Conservation (phyloP, 805 yeast genomes). For the Priceomyces medius region DNA sequence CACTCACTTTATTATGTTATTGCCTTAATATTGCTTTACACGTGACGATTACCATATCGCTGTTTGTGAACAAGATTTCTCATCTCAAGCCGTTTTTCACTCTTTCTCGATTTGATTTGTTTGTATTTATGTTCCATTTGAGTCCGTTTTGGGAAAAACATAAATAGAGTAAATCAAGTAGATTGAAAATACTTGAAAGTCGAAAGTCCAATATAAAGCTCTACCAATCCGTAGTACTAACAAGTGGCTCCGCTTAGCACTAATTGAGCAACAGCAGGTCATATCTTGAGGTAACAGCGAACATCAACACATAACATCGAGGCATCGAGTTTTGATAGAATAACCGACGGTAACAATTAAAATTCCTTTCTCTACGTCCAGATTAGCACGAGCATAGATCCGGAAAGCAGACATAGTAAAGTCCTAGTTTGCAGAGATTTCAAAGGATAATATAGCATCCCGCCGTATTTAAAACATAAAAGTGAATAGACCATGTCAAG, state of each 20-base stretch:
- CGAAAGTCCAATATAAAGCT: slow-evolving; percentile 3
- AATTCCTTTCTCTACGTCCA: not conserved
- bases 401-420: not conserved
- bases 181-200: slow-evolving; percentile 7
- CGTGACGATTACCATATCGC: slow-evolving; percentile 2
- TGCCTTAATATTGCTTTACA: not conserved
- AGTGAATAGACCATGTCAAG: slow-evolving; percentile 18
- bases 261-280: not conserved
- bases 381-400: not conserved
- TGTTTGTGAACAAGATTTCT: slow-evolving; percentile 5
- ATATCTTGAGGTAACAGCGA: not conserved
- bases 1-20: not conserved
- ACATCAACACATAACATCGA: not conserved
- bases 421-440: not conserved
- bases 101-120: slow-evolving; percentile 12
- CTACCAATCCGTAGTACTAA: not conserved
- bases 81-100: slow-evolving; percentile 1
- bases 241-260: not conserved
- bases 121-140: slow-evolving; percentile 11
- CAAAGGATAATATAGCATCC: not conserved
- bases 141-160: slow-evolving; percentile 9
- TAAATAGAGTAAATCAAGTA: slow-evolving; percentile 7
- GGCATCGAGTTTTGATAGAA: not conserved
- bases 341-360: not conserved
- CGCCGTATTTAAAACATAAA: not conserved